Evolutionary conservation across 306 rosid species (phyloP).

Genomic region (Sesbania bispinosa): DNA sequence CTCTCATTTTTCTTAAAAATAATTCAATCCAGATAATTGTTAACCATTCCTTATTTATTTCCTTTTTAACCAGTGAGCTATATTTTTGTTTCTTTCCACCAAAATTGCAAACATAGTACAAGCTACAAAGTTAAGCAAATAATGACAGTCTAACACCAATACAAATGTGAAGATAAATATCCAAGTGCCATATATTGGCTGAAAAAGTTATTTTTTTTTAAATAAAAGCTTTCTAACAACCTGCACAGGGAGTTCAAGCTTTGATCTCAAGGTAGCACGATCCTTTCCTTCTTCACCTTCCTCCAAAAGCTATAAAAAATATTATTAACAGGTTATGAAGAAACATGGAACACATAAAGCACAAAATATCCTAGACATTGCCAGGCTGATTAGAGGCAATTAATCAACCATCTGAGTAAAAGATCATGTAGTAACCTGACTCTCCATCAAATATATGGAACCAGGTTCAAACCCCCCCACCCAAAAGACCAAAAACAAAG

Average conservation of each 20-base stretch:
- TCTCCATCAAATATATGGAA: neutral
- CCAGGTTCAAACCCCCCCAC: neutral
- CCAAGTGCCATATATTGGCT: neutral
- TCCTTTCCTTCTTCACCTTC: conserved; percentile 93
- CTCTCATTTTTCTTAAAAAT: neutral
- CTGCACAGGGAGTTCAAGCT: conserved; percentile 96
- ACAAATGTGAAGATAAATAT: conserved; percentile 13
- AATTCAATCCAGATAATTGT: neutral
- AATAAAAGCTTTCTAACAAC: conserved; percentile 34
- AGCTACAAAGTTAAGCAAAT: neutral
- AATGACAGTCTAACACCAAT: conserved; percentile 12
- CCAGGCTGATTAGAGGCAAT: neutral
- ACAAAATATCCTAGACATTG: neutral
- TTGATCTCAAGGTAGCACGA: conserved; percentile 72
- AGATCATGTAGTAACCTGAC: conserved; percentile 2
- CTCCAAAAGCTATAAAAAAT: conserved; percentile 60
- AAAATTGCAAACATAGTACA: neutral
- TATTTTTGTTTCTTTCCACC: conserved; percentile 9
- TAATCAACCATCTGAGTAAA: conserved; percentile 3
- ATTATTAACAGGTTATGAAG: conserved; percentile 18
- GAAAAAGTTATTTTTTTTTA: too few relatives aligned
- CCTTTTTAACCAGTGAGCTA: conserved; percentile 11
- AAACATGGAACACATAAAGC: neutral
- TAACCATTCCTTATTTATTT: neutral
- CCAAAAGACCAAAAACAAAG: neutral